Evolutionary conservation across 2,329 filamentous ascomycete species (phyloP).

Genomic region (Aspergillus quadrilineatus): DNA sequence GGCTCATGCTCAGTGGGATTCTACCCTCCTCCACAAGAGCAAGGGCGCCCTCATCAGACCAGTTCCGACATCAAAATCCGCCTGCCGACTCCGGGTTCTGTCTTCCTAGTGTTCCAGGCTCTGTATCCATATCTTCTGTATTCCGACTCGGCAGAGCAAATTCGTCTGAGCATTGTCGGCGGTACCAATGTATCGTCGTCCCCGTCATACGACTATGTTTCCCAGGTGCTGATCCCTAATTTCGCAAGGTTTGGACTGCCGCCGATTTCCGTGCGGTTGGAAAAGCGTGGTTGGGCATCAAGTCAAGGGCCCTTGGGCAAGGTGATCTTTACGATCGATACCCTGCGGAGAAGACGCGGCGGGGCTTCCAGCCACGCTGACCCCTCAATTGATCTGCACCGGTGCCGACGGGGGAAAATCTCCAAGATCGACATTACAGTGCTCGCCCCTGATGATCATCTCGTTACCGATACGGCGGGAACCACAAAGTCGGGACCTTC

Average conservation of each 20-base stretch:
- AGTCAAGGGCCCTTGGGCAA: slow-evolving; percentile 43
- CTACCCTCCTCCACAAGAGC: slow-evolving; percentile 21
- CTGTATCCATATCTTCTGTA: slow-evolving; percentile 59
- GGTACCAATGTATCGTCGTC: slow-evolving; percentile 59
- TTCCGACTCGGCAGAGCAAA: slow-evolving; percentile 19
- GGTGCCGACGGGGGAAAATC: slow-evolving; percentile 31
- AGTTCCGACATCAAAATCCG: slow-evolving; percentile 41
- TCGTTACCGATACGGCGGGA: not conserved
- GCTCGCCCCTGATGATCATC: slow-evolving; percentile 34
- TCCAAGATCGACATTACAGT: slow-evolving; percentile 41
- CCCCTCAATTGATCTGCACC: slow-evolving; percentile 33
- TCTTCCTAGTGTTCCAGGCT: slow-evolving; percentile 59
- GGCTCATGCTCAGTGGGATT: slow-evolving; percentile 39
- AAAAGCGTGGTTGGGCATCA: slow-evolving; percentile 55
- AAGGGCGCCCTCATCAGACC: slow-evolving; percentile 11
- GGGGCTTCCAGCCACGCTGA: slow-evolving; percentile 21
- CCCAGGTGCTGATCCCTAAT: slow-evolving; percentile 56
- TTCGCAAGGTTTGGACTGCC: slow-evolving; percentile 53
- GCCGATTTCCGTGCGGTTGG: slow-evolving; percentile 42
- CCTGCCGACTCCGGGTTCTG: slow-evolving; percentile 53
- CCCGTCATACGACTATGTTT: slow-evolving; percentile 57
- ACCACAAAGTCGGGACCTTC: not conserved
- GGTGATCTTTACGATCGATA: slow-evolving; percentile 50
- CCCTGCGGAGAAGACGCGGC: not conserved
- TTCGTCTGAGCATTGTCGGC: slow-evolving; percentile 51